Evolutionary conservation across 2,329 filamentous ascomycete species (phyloP).

Genomic region (Sarocladium kiliense): DNA sequence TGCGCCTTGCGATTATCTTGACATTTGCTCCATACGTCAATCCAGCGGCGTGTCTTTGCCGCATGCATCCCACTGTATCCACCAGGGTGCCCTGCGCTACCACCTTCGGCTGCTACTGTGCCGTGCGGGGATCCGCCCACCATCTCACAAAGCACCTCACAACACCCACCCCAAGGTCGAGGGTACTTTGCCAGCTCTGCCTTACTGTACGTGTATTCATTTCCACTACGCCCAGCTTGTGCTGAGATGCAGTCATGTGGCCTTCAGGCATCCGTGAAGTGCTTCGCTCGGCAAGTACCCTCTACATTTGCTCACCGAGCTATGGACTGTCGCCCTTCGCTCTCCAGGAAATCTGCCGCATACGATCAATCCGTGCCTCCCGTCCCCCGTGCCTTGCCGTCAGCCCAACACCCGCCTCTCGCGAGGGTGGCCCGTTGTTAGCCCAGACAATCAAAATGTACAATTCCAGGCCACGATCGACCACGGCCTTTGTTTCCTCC

Average conservation of each 20-base stretch:
- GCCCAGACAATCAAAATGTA: too few relatives aligned
- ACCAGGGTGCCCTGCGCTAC: not conserved
- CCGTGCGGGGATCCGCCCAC: conserved; percentile 1
- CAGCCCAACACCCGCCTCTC: not conserved
- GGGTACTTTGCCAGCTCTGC: too few relatives aligned
- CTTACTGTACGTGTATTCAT: not conserved
- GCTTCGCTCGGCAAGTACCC: too few relatives aligned
- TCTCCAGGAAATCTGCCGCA: not conserved
- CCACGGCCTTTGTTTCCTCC: not conserved
- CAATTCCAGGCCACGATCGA: not conserved
- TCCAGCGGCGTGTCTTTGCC: not conserved
- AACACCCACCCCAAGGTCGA: too few relatives aligned
- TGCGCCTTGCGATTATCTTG: conserved; percentile 4
- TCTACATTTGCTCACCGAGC: not conserved
- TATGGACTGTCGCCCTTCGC: not conserved
- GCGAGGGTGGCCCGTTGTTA: too few relatives aligned
- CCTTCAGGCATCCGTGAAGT: too few relatives aligned
- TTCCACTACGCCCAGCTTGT: not conserved
- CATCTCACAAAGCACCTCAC: too few relatives aligned
- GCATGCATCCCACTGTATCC: not conserved
- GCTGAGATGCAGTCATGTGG: too few relatives aligned
- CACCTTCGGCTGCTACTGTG: conserved; percentile 6
- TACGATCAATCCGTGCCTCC: conserved; percentile 1
- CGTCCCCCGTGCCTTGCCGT: not conserved
- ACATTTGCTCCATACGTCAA: not conserved